A percentile compares a stretch with the other conserved stretches of the same genome.
Evolutionary conservation across 768 basidiomycete species (phyloP).

Genomic region (Tephrocybe sp.): DNA sequence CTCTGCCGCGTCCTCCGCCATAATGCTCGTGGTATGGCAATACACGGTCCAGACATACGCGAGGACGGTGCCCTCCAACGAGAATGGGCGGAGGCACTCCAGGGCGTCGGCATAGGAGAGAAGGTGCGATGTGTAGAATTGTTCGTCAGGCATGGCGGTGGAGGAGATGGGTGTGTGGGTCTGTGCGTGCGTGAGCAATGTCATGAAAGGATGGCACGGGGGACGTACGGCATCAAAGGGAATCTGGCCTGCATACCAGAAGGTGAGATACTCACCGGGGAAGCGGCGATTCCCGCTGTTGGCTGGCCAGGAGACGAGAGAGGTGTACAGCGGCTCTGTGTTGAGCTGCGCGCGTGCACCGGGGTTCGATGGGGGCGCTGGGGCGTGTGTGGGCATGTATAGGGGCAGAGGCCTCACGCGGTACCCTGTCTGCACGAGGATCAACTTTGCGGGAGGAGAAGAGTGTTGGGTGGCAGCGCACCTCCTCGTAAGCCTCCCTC

Average conservation of each 20-base stretch:
- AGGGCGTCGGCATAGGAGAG: no score
- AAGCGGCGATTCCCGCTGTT: conserved; percentile 5
- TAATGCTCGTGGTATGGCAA: no score
- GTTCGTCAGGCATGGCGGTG: conserved; percentile 62
- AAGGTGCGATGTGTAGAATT: no score
- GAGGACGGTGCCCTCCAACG: no score
- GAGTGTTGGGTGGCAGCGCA: conserved; percentile 16
- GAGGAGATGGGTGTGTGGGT: conserved; percentile 19
- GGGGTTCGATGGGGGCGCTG: conserved; percentile 14
- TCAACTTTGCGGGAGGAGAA: background rate
- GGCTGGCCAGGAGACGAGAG: conserved; percentile 12
- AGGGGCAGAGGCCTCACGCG: conserved; percentile 17
- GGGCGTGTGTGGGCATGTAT: conserved; percentile 13
- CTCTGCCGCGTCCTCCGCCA: no score
- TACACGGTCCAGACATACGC: no score
- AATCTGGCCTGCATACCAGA: conserved; percentile 22
- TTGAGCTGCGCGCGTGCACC: background rate
- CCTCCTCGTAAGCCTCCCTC: conserved; percentile 71
- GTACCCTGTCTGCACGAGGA: conserved; percentile 17
- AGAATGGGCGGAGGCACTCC: no score
- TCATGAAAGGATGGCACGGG: background rate
- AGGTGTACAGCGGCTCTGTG: conserved; percentile 17
- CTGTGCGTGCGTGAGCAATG: background rate
- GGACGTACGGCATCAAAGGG: conserved; percentile 45
- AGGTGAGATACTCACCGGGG: conserved; percentile 20